Conservation (phyloP, 257 asterid species). For the Leonotis leonurus region DNA sequence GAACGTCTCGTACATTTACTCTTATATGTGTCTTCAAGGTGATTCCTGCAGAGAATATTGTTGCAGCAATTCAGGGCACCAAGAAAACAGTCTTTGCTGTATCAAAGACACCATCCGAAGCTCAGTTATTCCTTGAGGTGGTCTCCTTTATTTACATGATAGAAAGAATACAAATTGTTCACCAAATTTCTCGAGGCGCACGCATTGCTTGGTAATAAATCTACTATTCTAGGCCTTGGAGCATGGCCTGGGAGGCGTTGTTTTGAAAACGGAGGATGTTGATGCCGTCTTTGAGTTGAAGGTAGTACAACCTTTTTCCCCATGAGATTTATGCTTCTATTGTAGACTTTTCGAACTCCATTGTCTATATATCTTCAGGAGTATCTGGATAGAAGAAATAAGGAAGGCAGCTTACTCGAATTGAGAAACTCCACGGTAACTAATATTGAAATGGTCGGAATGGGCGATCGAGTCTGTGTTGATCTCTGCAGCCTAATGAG, state of each 20-base stretch:
- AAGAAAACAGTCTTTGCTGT: conserved; percentile 59
- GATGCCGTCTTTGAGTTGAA: conserved; percentile 57
- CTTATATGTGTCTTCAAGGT: conserved; percentile 31
- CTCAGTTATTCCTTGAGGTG: conserved; percentile 77
- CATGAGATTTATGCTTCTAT: background rate
- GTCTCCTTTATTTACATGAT: conserved; percentile 6
- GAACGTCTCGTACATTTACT: background rate
- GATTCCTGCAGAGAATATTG: conserved; percentile 85
- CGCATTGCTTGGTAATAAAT: background rate
- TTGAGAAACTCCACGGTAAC: conserved; percentile 57
- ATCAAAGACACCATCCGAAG: conserved; percentile 66
- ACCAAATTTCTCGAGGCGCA: background rate
- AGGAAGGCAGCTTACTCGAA: conserved; percentile 42
- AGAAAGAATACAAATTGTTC: background rate
- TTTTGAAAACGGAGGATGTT: conserved; percentile 68
- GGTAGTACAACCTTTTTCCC: conserved; percentile 30
- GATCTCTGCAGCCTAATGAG: conserved; percentile 89
- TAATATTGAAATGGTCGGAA: conserved; percentile 59
- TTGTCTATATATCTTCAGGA: conserved; percentile 33
- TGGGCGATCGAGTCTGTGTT: conserved; percentile 95
- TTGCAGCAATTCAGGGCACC: conserved; percentile 72
- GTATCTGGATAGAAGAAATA: conserved; percentile 60
- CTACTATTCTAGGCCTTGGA: conserved; percentile 69
- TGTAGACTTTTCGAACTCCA: conserved; percentile 13
- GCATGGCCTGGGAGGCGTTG: conserved; percentile 82